Evolutionary conservation across 1,139 yeast genomes (phyloP), one percentile per base, ranked within the genome.

Genomic region (Geotrichum aggregatum): DNA sequence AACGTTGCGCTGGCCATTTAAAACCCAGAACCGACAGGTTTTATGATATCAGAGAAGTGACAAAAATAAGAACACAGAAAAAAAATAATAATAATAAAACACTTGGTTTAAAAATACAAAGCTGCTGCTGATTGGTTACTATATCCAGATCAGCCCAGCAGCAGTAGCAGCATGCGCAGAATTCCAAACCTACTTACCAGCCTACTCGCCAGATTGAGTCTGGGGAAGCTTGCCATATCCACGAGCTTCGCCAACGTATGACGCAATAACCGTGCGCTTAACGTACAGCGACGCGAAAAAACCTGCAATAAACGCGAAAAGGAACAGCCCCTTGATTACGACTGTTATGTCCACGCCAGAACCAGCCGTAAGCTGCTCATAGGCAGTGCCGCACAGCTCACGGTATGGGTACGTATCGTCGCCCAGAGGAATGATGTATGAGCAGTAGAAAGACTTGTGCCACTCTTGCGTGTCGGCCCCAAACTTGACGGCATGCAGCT

Each of bases 401-500:
- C 48, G 39, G 39, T 47, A 51, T 2, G 51, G 52, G 34, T 44
- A 49, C 31, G 19, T 31, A 14, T 24, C 35, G 40, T 51, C 53
- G 31, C 48, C 54, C n/a, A 47, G 40, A 3, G 54, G 50, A 14
- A 52, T 28, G 30, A 54, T 33, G 43, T 54, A 54, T 6, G 50
- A 38, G 48, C 56, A 54, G 40, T 49, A 49, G 24, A 54, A 49
- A 8, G 50, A 41, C 40, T 48, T 51, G 52, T 51, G 43, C 56
- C 56, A 54, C n/a, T 42, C 48, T 2, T 2, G 10, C 10, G 54
- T 40, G 11, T 54, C 56, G 7, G 43, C 19, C 10, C 52, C 54
- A 33, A 44, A 51, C 36, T 42, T 45, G 38, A 54, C 52, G 19
- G 54, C 54, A 21, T 51, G 52, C n/a, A 54, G 41, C 21, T 47